Evolutionary conservation across 208 protist species (phyloP).

Genomic region (Lotmaria passim): DNA sequence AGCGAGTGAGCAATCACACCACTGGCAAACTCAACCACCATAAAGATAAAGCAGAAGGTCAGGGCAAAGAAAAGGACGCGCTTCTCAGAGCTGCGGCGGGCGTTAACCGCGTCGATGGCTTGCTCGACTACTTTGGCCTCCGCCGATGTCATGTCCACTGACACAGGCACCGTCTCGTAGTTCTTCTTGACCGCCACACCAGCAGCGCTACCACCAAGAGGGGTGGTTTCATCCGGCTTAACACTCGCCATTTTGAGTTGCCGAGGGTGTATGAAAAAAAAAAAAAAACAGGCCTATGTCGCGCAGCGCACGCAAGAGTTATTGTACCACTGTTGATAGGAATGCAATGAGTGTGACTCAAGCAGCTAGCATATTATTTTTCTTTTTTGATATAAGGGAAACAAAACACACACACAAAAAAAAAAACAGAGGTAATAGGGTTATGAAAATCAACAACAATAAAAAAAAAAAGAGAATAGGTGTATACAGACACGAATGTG

Average conservation of each 20-base stretch:
- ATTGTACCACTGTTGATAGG: no score
- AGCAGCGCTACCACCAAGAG: background rate
- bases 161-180: conserved; percentile 27
- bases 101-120: conserved; percentile 40
- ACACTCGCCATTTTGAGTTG: conserved; percentile 5
- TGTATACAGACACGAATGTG: no score
- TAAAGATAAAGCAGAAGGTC: conserved; percentile 84
- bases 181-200: background rate
- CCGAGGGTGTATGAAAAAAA: background rate
- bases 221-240: conserved; percentile 9
- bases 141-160: conserved; percentile 3
- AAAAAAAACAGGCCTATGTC: background rate
- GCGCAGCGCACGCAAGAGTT: no score
- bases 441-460: no score
- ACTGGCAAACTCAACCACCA: conserved; percentile 82
- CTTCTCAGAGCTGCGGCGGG: conserved; percentile 66
- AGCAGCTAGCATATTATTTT: no score
- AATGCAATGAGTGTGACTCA: no score
- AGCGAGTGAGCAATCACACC: conserved; percentile 87
- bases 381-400: no score
- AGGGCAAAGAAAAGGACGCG: conserved; percentile 65
- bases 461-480: no score
- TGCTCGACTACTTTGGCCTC: conserved; percentile 32
- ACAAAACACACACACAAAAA: no score
- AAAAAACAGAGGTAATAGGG: no score